Evolutionary conservation across 352 stramenopile genomes (phyloP).

Genomic region (Aphanomyces invadans): DNA sequence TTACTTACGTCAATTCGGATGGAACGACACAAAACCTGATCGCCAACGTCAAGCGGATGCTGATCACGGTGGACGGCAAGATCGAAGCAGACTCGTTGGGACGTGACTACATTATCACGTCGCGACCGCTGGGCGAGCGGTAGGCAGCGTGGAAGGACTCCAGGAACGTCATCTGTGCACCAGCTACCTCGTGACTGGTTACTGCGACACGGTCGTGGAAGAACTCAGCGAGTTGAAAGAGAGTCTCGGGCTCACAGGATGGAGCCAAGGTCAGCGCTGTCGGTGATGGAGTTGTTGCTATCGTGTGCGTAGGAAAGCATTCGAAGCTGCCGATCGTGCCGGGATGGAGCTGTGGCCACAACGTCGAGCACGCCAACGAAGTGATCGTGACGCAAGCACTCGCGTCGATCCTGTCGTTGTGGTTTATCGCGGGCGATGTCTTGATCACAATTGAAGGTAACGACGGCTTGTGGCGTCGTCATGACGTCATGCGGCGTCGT

Average conservation of each 20-base stretch:
- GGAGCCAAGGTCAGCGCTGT: constrained; percentile 15
- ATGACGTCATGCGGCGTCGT: neutral
- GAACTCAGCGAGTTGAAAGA: neutral
- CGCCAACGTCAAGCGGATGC: neutral
- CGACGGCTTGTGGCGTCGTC: neutral
- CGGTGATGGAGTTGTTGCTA: neutral
- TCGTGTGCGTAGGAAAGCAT: neutral
- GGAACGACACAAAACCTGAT: constrained; percentile 12
- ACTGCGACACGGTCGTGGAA: constrained; percentile 16
- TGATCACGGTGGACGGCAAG: constrained; percentile 10
- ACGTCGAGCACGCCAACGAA: constrained; percentile 2
- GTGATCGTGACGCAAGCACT: constrained; percentile 14
- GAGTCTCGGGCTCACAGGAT: neutral
- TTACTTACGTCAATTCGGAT: constrained; percentile 16
- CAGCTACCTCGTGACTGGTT: constrained; percentile 13
- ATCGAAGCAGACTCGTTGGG: neutral
- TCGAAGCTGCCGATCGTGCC: constrained; percentile 17
- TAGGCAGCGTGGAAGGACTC: neutral
- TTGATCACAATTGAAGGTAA: constrained; percentile 17
- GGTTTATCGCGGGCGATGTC: constrained; percentile 8
- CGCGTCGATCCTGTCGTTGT: neutral
- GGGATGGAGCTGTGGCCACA: constrained; percentile 12
- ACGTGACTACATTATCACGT: constrained; percentile 14
- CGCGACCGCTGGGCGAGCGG: constrained; percentile 5
- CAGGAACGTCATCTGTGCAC: no score